These are phyloP conservation scores for Cercis canadensis DNA, from an alignment of 306 rosid species.

Conservation along the genomic window DNA sequence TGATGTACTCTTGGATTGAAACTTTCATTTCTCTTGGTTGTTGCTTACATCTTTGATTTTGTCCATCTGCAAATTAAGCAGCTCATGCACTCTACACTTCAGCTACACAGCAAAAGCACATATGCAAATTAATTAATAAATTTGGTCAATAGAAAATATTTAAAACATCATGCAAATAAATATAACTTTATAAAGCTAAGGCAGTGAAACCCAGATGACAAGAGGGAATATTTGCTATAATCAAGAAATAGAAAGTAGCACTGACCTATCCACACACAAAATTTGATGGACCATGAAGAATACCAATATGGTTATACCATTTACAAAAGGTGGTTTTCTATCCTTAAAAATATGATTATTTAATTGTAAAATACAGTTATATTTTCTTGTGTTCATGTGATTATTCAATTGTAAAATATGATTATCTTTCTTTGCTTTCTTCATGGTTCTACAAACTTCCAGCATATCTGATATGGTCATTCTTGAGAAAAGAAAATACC, in stretches of 20 bases:
- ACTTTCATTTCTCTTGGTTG: constrained; percentile 34
- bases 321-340: not conserved
- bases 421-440: too few relatives aligned
- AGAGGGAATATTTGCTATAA: too few relatives aligned
- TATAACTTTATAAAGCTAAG: not conserved
- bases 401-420: too few relatives aligned
- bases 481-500: not conserved
- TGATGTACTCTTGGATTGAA: constrained; percentile 11
- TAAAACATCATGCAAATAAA: not conserved
- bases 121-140: not conserved
- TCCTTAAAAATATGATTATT: too few relatives aligned
- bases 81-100: constrained; percentile 71
- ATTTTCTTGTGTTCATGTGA: not conserved
- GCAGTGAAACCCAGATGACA: not conserved
- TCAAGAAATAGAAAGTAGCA: not conserved
- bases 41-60: constrained; percentile 48
- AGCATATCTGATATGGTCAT: not conserved
- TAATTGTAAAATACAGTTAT: not conserved
- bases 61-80: constrained; percentile 70
- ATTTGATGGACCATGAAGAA: not conserved
- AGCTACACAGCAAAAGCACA: constrained; percentile 55
- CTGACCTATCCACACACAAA: not conserved
- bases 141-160: not conserved
- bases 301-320: not conserved
- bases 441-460: not conserved